Evolutionary conservation across 805 yeast genomes (phyloP), one percentile per base, ranked within the genome.

Genomic region (Ogataea degrootiae): DNA sequence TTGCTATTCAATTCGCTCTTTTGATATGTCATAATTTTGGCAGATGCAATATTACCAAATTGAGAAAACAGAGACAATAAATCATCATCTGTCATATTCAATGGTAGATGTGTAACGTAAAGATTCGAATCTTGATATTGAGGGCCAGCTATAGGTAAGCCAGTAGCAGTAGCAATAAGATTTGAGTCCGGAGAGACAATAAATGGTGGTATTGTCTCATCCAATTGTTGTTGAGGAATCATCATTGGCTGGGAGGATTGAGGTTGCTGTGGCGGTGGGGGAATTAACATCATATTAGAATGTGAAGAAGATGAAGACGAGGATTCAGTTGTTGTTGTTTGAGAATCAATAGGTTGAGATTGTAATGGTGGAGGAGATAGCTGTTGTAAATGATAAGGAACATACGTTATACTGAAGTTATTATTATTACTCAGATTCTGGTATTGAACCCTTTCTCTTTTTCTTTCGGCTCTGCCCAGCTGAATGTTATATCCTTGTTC

Each of bases 71-170:
- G 65, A 3, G 65, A 60, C 26, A 57, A 47, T 33, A 81, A 65
- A 53, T 77, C 82, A 19, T 75, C 70, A 61, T 86, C 89, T 44
- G 69, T 71, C 61, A 83, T 77, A 4, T 70, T 53, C 12, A 72
- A 54, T 6, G 87, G 84, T 37, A 87, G 65, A 58, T 81, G 80
- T 50, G 81, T 84, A 34, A 87, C 81, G 60, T 86, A 87, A 40
- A 87, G 71, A 63, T 87, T 87, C 5, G 89, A 80, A 55, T 84
- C 89, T 60, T 83, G 89, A 54, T 69, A 76, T 45, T 69, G 66
- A 8, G 76, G 75, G 0, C 76, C 75, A 4, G 76, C 74, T 8
- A 72, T 57, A 16, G 74, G 66, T 46, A 69, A 58, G n/a, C 75
- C 67, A 5, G 66, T 56, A 6, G 61, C 42, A 17, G 68, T 58